These are phyloP conservation scores for Cymbopogon flexuosus DNA, from an alignment of 202 grass and related monocot genomes.

Conservation along the genomic window DNA sequence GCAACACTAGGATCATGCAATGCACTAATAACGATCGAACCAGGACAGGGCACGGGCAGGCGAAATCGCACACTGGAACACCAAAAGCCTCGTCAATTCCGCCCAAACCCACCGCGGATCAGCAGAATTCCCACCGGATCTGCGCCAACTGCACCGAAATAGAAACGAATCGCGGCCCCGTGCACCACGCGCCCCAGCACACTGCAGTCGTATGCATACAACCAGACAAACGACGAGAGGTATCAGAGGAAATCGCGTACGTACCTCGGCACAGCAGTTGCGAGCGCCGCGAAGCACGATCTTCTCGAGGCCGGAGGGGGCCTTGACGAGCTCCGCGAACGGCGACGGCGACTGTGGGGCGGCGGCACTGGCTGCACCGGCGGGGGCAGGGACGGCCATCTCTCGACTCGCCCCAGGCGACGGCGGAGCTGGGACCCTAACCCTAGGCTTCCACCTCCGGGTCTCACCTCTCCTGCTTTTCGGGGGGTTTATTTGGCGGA, in stretches of 20 bases:
- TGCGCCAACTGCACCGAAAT: constrained; percentile 20
- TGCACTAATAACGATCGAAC: neutral
- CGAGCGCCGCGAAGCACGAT: constrained; percentile 55
- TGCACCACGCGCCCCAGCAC: neutral
- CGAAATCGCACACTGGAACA: neutral
- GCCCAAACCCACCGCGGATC: constrained; percentile 17
- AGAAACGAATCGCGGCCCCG: constrained; percentile 21
- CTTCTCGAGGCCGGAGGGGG: constrained; percentile 71
- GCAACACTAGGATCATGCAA: constrained; percentile 18
- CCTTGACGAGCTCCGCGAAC: constrained; percentile 47
- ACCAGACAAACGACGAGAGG: neutral
- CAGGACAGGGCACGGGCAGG: neutral
- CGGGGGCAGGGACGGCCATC: constrained; percentile 33
- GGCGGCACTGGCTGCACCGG: neutral
- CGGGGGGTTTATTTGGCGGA: constrained; percentile 32
- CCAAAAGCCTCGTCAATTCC: constrained; percentile 8
- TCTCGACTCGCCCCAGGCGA: constrained; percentile 10
- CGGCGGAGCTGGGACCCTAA: constrained; percentile 9
- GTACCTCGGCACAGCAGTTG: constrained; percentile 74
- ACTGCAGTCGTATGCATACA: neutral
- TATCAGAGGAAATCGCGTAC: neutral
- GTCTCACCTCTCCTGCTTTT: neutral
- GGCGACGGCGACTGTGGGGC: constrained; percentile 10
- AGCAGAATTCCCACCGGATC: constrained; percentile 41
- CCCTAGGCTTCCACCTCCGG: constrained; percentile 28